phyloP scores from a whole-genome alignment of 805 yeast genomes.

The Ogataea zsoltii region DNA sequence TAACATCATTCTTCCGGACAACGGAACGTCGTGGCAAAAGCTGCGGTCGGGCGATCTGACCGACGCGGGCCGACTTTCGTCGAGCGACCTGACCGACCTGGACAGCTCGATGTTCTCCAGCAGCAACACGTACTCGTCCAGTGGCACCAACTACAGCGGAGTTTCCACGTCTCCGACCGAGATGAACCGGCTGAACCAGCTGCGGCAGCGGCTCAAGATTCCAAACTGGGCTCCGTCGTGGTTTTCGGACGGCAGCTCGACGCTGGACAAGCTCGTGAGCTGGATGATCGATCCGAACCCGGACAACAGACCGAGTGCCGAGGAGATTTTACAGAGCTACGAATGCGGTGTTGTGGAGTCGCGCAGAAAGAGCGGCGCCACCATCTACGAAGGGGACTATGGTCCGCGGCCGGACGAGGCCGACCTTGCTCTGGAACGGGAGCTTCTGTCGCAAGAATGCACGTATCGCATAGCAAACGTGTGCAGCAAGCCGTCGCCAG shows the following conservation, averaged over 20 bases:
- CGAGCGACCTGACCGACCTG: conserved; percentile 56
- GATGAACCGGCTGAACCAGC: conserved; percentile 8
- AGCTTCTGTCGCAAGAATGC: conserved; percentile 8
- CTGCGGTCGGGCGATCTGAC: conserved; percentile 91
- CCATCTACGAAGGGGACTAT: conserved; percentile 92
- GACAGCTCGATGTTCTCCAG: conserved; percentile 25
- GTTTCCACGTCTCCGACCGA: conserved; percentile 15
- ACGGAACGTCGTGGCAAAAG: conserved; percentile 96
- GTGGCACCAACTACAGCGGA: conserved; percentile 20
- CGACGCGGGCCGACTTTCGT: conserved; percentile 87
- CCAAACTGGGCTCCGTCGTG: conserved; percentile 89
- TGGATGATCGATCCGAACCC: conserved; percentile 92
- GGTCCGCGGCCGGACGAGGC: conserved; percentile 69
- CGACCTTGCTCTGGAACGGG: conserved; percentile 20
- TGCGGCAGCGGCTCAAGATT: conserved; percentile 31
- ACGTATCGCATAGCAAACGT: conserved; percentile 16
- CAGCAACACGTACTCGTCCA: conserved; percentile 21
- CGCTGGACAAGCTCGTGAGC: conserved; percentile 76
- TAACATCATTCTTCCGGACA: conserved; percentile 90
- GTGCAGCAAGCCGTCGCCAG: conserved; percentile 10
- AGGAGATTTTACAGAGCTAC: conserved; percentile 61
- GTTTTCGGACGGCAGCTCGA: conserved; percentile 66
- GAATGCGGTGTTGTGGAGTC: conserved; percentile 80
- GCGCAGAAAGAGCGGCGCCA: conserved; percentile 87
- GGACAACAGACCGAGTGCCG: conserved; percentile 75